Evolutionary conservation across 2,329 filamentous ascomycete species (phyloP).

Genomic region (Colletotrichum siamense): DNA sequence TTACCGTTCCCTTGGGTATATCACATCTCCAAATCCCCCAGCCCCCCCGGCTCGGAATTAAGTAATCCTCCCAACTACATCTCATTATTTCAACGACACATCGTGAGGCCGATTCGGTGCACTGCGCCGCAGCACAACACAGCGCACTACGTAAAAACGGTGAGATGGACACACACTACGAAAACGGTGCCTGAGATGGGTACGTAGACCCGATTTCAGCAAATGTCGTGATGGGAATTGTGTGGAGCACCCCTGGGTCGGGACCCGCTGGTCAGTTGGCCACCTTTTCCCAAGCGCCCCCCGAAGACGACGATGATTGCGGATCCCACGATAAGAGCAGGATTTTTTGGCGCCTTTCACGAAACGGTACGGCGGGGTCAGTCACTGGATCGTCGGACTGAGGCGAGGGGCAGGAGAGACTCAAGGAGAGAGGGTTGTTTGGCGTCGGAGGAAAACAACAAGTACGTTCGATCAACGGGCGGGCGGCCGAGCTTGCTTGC

Average conservation of each 20-base stretch:
- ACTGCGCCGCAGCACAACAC: background rate
- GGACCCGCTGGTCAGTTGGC: background rate
- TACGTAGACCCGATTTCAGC: background rate
- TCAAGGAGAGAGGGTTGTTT: background rate
- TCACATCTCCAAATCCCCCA: background rate
- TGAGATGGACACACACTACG: background rate
- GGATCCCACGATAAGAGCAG: conserved; percentile 3
- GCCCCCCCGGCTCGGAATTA: background rate
- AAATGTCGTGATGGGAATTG: background rate
- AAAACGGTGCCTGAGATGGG: background rate
- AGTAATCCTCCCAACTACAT: conserved; percentile 19
- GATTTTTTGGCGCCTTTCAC: background rate
- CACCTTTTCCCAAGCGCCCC: background rate
- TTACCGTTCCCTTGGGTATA: background rate
- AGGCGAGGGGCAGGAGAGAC: background rate
- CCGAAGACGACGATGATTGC: background rate
- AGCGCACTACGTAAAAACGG: background rate
- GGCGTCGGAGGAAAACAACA: background rate
- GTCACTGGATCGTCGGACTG: background rate
- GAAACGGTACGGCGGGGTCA: background rate
- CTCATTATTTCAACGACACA: background rate
- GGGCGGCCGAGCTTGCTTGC: background rate
- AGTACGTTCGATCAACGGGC: background rate
- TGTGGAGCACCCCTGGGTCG: background rate
- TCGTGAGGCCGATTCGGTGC: background rate